Percentiles rank a stretch among this genome's conserved stretches.
Evolutionary conservation across 2,329 filamentous ascomycete genomes (phyloP).

Genomic region (Epicoccum sorghinum): DNA sequence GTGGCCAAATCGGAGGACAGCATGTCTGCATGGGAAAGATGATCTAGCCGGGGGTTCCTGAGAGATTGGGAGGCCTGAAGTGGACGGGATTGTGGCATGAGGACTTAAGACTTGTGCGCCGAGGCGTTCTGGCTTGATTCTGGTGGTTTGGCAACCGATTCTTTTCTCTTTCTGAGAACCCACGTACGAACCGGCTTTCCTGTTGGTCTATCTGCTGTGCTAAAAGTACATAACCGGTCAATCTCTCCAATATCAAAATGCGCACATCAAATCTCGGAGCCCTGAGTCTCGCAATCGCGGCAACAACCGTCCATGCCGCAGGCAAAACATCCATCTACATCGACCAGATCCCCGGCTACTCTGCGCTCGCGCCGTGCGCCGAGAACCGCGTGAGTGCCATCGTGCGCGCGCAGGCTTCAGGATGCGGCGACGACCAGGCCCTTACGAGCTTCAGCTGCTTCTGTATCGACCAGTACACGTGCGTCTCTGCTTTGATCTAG

Average conservation of each 20-base stretch:
- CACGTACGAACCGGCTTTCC: neutral
- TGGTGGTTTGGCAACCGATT: no score
- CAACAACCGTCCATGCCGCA: neutral
- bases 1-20: neutral
- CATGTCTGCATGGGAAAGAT: neutral
- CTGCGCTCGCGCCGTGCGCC: constrained; percentile 21
- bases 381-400: constrained; percentile 26
- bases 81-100: neutral
- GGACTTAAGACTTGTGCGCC: neutral
- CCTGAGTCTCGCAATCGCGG: neutral
- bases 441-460: constrained; percentile 30
- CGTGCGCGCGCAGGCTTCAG: constrained; percentile 24
- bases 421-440: constrained; percentile 26
- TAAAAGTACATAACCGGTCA: no score
- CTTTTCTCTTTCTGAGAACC: no score
- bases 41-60: neutral
- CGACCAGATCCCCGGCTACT: constrained; percentile 26
- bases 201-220: neutral
- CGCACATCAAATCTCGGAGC: neutral
- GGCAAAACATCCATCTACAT: constrained; percentile 29
- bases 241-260: neutral
- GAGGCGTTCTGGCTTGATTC: no score
- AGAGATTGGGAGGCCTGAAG: neutral
- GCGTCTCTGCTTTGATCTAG: neutral
- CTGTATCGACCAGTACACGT: constrained; percentile 17